Evolutionary conservation across 208 protist genomes (phyloP), one percentile per base, ranked within the genome.

Genomic region (Leishmania arabica): DNA sequence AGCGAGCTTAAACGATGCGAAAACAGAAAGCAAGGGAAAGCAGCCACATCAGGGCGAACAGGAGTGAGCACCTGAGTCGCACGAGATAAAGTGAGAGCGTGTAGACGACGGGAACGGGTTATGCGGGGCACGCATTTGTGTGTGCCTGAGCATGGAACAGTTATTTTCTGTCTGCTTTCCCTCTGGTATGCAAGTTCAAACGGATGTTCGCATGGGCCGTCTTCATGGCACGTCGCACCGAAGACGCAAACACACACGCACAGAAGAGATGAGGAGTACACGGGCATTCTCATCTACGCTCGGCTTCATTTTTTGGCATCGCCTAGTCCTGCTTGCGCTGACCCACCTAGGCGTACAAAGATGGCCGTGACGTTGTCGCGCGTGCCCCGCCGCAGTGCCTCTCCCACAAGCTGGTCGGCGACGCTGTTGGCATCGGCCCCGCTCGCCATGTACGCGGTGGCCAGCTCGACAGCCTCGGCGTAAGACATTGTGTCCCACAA

Each of bases 401-500:
- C 90, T 40, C 91, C 65, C 17, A 94, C 88, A 27, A 97, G 85
- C 62, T 87, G 87, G 83, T 96, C 90, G 0, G 91, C 89, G 54
- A 96, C 87, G 21, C 56, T 77, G 47, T 93, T 79, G 47, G 91
- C 84, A 5, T 81, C 53, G 6, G 78, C 78, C 19, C 88, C 89
- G 8, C 56, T 75, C 13, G 73, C 79, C 78, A 90, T 70, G 78
- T 75, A 66, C 56, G 87, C 66, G 66, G 80, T 78, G 68, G 90
- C 95, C 64, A 94, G 86, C 49, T 95, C 85, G 27, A 96, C 87
- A 34, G 95, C 97, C 75, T 95, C 89, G 49, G 90, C 89, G 79
- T 98, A 95, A 8, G 90, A 90, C 81, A 98, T 93, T 9, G 92
- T 92, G 80, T 98, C 96, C 94, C 95, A 98, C 75, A 98, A 82